These are phyloP conservation scores for Rubus idaeus DNA, from an alignment of 306 rosid genomes.

Conservation along the genomic window DNA sequence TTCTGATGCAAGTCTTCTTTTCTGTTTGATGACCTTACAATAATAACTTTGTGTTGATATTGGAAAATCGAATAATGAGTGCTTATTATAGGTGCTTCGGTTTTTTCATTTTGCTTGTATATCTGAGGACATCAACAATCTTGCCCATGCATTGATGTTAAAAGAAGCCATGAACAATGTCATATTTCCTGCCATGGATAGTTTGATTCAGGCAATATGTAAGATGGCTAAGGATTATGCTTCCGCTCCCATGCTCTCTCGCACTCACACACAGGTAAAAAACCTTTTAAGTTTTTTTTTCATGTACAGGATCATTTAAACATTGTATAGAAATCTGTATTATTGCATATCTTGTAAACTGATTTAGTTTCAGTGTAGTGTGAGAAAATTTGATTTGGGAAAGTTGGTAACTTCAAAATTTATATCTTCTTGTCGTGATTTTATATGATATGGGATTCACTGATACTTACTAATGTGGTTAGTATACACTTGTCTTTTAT, in stretches of 20 bases:
- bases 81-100: conserved; percentile 62
- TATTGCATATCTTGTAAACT: not conserved
- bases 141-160: conserved; percentile 83
- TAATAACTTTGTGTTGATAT: too few species aligned
- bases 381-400: not conserved
- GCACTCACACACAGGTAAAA: conserved; percentile 65
- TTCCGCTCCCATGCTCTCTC: conserved; percentile 67
- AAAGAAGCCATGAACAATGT: conserved; percentile 62
- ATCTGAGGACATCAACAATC: conserved; percentile 87
- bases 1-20: too few species aligned
- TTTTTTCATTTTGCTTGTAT: conserved; percentile 90
- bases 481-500: not conserved
- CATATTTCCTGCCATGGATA: conserved; percentile 67
- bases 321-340: not conserved
- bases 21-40: too few species aligned
- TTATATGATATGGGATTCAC: not conserved
- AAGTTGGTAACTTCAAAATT: too few species aligned
- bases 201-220: conserved; percentile 51
- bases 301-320: not conserved
- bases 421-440: not conserved
- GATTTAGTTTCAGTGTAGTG: not conserved
- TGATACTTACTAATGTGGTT: not conserved
- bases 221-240: conserved; percentile 63
- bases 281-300: not conserved
- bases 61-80: too few species aligned